Conservation (phyloP, 208 protist genomes). For the Trypanosoma theileri region DNA sequence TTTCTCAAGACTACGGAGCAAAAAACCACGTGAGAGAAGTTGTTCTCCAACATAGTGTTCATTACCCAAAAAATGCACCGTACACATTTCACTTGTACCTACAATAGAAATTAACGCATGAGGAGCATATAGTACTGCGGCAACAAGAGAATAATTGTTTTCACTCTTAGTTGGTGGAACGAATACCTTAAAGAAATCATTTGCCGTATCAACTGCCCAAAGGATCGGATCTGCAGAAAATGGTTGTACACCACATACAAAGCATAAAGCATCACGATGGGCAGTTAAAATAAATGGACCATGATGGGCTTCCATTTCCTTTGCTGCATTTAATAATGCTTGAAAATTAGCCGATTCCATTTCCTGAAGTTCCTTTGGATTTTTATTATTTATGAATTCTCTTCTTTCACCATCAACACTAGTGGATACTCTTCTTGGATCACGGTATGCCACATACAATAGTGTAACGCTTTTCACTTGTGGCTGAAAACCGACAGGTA, state of each 20-base stretch:
- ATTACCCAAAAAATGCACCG: conserved; percentile 59
- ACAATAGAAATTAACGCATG: conserved; percentile 58
- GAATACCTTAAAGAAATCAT: conserved; percentile 47
- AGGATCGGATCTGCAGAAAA: conserved; percentile 60
- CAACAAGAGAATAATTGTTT: conserved; percentile 39
- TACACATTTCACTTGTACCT: conserved; percentile 37
- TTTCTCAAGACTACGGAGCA: conserved; percentile 33
- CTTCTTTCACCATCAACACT: not conserved
- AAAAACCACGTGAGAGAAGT: conserved; percentile 46
- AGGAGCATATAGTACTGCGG: conserved; percentile 55
- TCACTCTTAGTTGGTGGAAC: conserved; percentile 26
- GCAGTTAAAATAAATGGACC: conserved; percentile 55
- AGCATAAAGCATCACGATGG: conserved; percentile 51
- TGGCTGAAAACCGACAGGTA: conserved; percentile 26
- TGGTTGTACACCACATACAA: conserved; percentile 69
- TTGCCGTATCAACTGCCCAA: conserved; percentile 58
- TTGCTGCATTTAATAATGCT: conserved; percentile 41
- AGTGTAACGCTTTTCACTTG: conserved; percentile 67
- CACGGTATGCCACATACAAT: conserved; percentile 68
- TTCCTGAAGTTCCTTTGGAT: conserved; percentile 25
- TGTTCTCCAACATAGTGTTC: conserved; percentile 46
- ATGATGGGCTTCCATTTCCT: conserved; percentile 7
- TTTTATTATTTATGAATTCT: conserved; percentile 12
- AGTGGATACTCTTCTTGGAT: not conserved
- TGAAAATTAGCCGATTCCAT: conserved; percentile 40